Evolutionary conservation across 768 basidiomycete genomes (phyloP).

Genomic region (Mycena belliarum): DNA sequence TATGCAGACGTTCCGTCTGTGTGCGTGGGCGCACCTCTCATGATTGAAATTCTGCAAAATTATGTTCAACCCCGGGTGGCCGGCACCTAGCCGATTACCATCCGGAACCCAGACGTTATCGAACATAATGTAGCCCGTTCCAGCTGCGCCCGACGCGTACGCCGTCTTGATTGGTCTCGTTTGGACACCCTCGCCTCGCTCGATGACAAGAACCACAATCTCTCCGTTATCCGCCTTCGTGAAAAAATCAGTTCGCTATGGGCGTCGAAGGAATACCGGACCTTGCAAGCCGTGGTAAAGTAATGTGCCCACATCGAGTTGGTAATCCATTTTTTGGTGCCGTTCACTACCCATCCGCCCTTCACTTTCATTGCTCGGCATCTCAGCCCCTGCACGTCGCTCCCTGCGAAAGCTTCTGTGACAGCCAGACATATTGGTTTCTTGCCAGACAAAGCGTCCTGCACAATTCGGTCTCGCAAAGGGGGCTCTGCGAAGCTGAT

Average conservation of each 20-base stretch:
- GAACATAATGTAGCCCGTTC: conserved; percentile 76
- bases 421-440: conserved; percentile 86
- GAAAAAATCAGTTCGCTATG: neutral
- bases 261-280: neutral
- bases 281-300: neutral
- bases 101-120: conserved; percentile 84
- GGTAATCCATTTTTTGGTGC: conserved; percentile 30
- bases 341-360: conserved; percentile 86
- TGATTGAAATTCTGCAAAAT: conserved; percentile 78
- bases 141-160: conserved; percentile 73
- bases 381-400: conserved; percentile 74
- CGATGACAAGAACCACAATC: conserved; percentile 84
- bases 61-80: conserved; percentile 50
- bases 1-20: neutral
- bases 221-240: conserved; percentile 32
- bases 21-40: conserved; percentile 43
- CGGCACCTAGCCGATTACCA: conserved; percentile 80
- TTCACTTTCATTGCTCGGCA: conserved; percentile 75
- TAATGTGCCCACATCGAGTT: conserved; percentile 6
- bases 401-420: conserved; percentile 86
- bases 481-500: conserved; percentile 76
- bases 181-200: conserved; percentile 78
- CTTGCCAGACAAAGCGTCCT: conserved; percentile 68
- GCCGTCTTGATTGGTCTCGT: conserved; percentile 86
- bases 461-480: conserved; percentile 54